Conservation (phyloP, 768 basidiomycete species). For the Kwoniella mangroviensis region DNA sequence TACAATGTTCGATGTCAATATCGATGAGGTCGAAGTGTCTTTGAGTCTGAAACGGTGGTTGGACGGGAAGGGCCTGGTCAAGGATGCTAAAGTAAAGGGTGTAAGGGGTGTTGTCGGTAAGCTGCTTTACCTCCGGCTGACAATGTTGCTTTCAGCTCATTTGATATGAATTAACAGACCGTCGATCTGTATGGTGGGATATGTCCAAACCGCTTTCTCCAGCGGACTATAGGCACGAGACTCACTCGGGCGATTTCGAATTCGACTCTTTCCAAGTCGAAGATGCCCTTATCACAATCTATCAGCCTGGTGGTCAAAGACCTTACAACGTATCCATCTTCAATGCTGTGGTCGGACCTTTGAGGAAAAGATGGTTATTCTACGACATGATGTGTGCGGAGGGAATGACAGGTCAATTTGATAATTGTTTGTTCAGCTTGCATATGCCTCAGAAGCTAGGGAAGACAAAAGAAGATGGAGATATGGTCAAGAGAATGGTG, state of each 20-base stretch:
- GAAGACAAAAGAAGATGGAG: constrained; percentile 82
- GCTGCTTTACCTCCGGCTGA: constrained; percentile 43
- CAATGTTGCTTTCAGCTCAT: not conserved
- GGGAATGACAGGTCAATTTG: constrained; percentile 94
- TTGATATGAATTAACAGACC: constrained; percentile 64
- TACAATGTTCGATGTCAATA: constrained; percentile 88
- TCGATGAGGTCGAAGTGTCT: constrained; percentile 95
- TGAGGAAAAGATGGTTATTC: constrained; percentile 93
- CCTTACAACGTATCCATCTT: constrained; percentile 73
- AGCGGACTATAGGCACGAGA: constrained; percentile 74
- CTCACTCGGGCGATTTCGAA: constrained; percentile 84
- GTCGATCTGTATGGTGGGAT: constrained; percentile 84
- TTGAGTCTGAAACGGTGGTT: constrained; percentile 89
- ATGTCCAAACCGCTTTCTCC: constrained; percentile 80
- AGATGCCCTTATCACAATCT: constrained; percentile 89
- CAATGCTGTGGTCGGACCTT: constrained; percentile 78
- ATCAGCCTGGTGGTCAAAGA: constrained; percentile 89
- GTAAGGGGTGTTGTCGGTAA: constrained; percentile 89
- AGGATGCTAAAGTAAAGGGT: constrained; percentile 88
- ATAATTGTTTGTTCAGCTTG: constrained; percentile 94
- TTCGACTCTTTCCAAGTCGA: constrained; percentile 86
- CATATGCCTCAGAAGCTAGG: constrained; percentile 86
- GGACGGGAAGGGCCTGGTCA: constrained; percentile 90
- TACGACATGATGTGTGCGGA: constrained; percentile 95
- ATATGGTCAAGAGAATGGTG: constrained; percentile 87